Base-by-base conservation (phyloP, 768 basidiomycete species). In the Tulasnella calospora region DNA sequence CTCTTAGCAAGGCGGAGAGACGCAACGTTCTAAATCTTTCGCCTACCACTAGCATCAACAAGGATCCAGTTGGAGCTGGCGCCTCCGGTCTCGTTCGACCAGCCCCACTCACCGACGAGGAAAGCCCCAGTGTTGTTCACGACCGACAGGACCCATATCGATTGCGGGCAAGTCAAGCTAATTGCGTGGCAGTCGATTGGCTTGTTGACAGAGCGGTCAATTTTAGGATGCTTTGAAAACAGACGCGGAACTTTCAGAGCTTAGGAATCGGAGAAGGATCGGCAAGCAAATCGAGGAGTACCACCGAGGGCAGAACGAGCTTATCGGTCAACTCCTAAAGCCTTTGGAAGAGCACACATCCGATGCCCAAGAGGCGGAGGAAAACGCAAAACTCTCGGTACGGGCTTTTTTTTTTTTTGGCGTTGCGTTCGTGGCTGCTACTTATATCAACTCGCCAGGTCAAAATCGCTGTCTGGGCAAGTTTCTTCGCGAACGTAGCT, bases 301-400 rank as follows among this genome's bases (percentile, higher is more conserved):
- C 82, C 92, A 94, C 74, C 84, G 86, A 61, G 88, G 86, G 79
- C 92, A 95, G 83, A 95, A 95, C 86, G 85, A 89, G 93, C 91
- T 96, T 79, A 97, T 99, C 80, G 83, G 85, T 23, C 88, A 90
- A n/a, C 85, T 98, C 79, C 88, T 99, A 44, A 98, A 97, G 84
- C 89, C 95, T 0, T 92, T 99, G 89, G 93, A 95, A 46, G 91
- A 92, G 44, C 93, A 96, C 82, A 95, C 94, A 0, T 88, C 90
- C 73, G 94, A 97, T 81, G 95, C 95, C 21, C 88, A 87, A 79
- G 87, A 88, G 17, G 90, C 91, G 44, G 92, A 92, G 83, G 89
- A 91, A 46, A 87, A 88, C 40, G 86, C 88, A 47, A 91, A 92
- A 27, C 81, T 94, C 71, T 87, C 92, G 27, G 94, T 94, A 82